Percentiles rank a stretch among this genome's conserved stretches.
phyloP scores from a whole-genome alignment of 805 yeast genomes.

The Saturnispora galanensis region DNA sequence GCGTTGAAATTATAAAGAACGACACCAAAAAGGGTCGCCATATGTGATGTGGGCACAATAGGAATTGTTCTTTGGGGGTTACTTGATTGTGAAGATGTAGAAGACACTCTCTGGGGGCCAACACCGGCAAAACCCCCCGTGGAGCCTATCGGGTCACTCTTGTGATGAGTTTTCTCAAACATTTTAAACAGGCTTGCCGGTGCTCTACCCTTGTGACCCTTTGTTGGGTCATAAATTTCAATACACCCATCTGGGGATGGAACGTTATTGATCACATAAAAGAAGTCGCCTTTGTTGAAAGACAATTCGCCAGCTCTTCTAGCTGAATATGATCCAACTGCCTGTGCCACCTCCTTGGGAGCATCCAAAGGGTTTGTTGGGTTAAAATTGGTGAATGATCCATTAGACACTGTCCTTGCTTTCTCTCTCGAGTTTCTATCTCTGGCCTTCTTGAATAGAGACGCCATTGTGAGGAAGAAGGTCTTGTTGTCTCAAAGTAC shows the following conservation, averaged over 20 bases:
- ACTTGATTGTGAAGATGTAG: neutral
- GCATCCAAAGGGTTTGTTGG: conserved; percentile 28
- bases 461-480: conserved; percentile 14
- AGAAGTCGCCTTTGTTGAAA: conserved; percentile 78
- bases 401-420: conserved; percentile 13
- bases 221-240: conserved; percentile 81
- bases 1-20: conserved; percentile 83
- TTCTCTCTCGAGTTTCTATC: conserved; percentile 25
- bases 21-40: conserved; percentile 53
- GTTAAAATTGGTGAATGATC: conserved; percentile 3
- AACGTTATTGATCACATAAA: conserved; percentile 60
- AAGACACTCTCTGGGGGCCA: conserved; percentile 15
- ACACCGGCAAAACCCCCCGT: no score
- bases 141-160: conserved; percentile 12
- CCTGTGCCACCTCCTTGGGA: conserved; percentile 78
- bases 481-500: neutral
- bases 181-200: conserved; percentile 79
- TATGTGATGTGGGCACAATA: conserved; percentile 21
- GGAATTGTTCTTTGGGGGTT: conserved; percentile 8
- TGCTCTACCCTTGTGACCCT: conserved; percentile 72
- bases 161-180: conserved; percentile 48
- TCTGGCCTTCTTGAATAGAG: conserved; percentile 21
- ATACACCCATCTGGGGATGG: conserved; percentile 34
- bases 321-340: conserved; percentile 66
- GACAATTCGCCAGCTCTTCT: conserved; percentile 74